Percentiles rank a stretch among this genome's conserved stretches.
Conservation (phyloP, 192 early-diverging fungal species). For the Coemansia sp. region DNA sequence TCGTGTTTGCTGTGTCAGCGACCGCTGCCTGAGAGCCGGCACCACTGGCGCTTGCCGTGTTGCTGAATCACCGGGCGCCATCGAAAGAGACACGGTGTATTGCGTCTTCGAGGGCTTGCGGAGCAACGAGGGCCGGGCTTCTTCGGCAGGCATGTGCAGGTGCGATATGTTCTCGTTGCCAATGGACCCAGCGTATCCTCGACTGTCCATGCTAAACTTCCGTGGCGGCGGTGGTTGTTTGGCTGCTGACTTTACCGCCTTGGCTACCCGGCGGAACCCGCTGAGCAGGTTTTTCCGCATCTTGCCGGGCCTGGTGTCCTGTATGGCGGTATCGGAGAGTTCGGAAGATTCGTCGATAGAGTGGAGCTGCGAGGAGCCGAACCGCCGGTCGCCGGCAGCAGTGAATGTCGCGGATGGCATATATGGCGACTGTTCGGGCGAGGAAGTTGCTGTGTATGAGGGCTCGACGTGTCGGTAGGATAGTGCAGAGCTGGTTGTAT, state of each 20-base stretch:
- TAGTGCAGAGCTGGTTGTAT: background rate
- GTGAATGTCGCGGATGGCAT: background rate
- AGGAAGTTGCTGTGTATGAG: too few relatives aligned
- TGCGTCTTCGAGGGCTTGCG: background rate
- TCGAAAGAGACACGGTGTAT: background rate
- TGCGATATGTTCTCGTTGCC: constrained; percentile 7
- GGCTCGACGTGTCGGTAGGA: background rate
- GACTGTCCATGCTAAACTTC: background rate
- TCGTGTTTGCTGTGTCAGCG: constrained; percentile 30
- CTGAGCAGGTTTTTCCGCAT: constrained; percentile 32
- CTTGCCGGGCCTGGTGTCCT: constrained; percentile 10
- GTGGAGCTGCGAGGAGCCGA: constrained; percentile 11
- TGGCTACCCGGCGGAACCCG: constrained; percentile 41
- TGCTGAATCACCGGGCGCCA: background rate
- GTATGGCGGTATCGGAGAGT: background rate
- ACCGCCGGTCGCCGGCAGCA: background rate
- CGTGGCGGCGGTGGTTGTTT: constrained; percentile 2
- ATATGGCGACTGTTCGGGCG: background rate
- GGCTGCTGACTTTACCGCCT: constrained; percentile 43
- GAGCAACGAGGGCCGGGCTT: too few relatives aligned
- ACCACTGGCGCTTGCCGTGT: background rate
- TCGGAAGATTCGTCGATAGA: constrained; percentile 31
- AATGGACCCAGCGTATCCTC: background rate
- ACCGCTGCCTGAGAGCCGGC: constrained; percentile 32
- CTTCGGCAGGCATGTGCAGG: constrained; percentile 7